Evolutionary conservation across 176 grass and related monocot species (phyloP), one percentile per base, ranked within the genome.

Genomic region (Oryza australiensis): DNA sequence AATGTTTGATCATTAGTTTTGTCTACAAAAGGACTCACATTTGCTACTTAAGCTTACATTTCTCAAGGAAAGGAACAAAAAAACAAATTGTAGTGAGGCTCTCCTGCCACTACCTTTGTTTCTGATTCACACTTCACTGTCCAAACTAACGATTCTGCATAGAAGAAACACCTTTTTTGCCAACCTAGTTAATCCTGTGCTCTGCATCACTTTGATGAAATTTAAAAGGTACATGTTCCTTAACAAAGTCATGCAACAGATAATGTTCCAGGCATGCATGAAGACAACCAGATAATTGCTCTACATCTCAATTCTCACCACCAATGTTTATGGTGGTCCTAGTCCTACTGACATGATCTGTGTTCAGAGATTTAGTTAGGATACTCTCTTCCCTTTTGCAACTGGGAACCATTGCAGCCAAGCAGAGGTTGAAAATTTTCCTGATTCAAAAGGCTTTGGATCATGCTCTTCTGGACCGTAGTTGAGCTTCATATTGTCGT

Each of bases 401-500:
- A 72, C 48, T 30, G 27, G 15, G 34, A 9, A 65, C 40, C 70
- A 80, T 30, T 9, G 5, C 8, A 1, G 20, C 42, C 12, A 26
- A 37, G 20, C 62, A 22, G 13, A 81, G 37, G 71, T 28, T 32
- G 9, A 42, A 12, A 27, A 62, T 26, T 23, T 26, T 41, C 12
- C 16, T 26, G 16, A 42, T 76, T 62, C 70, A 9, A 45, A 30
- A 9, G 18, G 46, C 6, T 77, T 57, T 22, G 65, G 55, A 81
- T 83, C 78, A 94, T 67, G 72, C 33, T 37, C 59, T 78, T 67
- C 84, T 88, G 12, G 88, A 48, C 75, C 35, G 26, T 6, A 93
- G 73, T 60, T 81, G 70, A 40, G 87, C 84, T 77, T 95, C 89
- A 3, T 90, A 53, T 35, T 87, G 89, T 24, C 87, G 85, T 37